Base-by-base conservation (phyloP, 306 rosid species). In the Acacia confusa region DNA sequence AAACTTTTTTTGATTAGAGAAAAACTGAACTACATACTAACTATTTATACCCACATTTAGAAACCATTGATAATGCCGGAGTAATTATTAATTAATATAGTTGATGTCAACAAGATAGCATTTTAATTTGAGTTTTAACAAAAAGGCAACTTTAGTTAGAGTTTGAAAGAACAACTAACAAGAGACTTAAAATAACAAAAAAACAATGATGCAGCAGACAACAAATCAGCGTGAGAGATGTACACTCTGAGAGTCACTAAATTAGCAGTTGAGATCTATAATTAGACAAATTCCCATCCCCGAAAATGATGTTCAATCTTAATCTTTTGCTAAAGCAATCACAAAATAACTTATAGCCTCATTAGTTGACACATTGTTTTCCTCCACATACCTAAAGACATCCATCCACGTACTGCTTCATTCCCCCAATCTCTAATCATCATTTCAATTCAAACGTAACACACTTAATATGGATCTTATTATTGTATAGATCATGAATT, bases 291-390 rank as follows among this genome's bases (percentile, higher is more conserved):
- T 32, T 20, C 13, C 25, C 22, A 34, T 7, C 0, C 20, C 44
- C 17, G 55, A 70, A 70, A 70, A 24, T 43, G 74, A 43, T 13
- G 6, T 43, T 69, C 52, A 69, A 69, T 69, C 50, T 69, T 69
- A 69, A 69, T 40, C 8, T 43, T 43, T 43, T 1, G n/a, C 36
- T 16, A 68, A 38, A 17, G 7, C 2, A 68, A n/a, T 48, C 3
- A 52, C 60, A 50, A 50, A 50, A 50, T 17, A 1, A 50, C 4
- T 50, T 50, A 52, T 52, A 20, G 60, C 32, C 32, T 58, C 65
- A 22, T 24, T 25, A 60, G 34, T 25, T 60, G 17, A 25, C 36
- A 60, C 34, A 60, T 25, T 10, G 12, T 60, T 60, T 60, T 60
- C 19, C 32, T 24, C 32, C 32, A 24, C 17, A 25, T 60, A 25